phyloP scores from a whole-genome alignment of 257 asterid species.

The Nicotiana paniculata region DNA sequence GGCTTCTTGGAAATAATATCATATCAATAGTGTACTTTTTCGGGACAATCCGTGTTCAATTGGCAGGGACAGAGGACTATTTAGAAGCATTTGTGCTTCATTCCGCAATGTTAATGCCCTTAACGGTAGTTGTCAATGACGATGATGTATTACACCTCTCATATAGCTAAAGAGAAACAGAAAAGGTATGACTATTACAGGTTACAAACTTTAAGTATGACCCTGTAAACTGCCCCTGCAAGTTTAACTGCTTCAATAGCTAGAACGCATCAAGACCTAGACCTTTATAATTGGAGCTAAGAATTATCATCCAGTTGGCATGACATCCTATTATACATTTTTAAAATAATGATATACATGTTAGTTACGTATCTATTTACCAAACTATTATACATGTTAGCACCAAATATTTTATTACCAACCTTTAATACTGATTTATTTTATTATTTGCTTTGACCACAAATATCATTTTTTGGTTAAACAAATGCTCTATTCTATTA shows the following conservation, averaged over 20 bases:
- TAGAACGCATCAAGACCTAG: slow-evolving; percentile 4
- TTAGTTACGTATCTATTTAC: no score
- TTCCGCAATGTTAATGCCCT: slow-evolving; percentile 42
- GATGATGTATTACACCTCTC: slow-evolving; percentile 25
- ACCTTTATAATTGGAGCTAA: neutral
- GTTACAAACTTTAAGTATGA: no score
- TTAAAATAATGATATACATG: no score
- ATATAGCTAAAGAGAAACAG: neutral
- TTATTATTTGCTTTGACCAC: no score
- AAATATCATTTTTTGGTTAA: no score
- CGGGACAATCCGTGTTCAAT: slow-evolving; percentile 19
- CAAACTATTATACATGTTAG: no score
- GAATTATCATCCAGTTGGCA: neutral
- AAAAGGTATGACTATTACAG: no score
- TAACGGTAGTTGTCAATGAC: slow-evolving; percentile 48
- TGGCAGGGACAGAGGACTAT: slow-evolving; percentile 22
- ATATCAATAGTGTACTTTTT: neutral
- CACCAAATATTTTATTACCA: no score
- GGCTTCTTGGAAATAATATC: neutral
- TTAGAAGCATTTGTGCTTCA: neutral
- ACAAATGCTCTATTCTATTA: no score
- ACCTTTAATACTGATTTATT: no score
- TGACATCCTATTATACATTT: slow-evolving; percentile 16
- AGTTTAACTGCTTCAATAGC: neutral
- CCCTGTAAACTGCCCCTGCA: no score